Conservation (phyloP, 2,329 filamentous ascomycete genomes). For the Aurifilum marmelostoma region DNA sequence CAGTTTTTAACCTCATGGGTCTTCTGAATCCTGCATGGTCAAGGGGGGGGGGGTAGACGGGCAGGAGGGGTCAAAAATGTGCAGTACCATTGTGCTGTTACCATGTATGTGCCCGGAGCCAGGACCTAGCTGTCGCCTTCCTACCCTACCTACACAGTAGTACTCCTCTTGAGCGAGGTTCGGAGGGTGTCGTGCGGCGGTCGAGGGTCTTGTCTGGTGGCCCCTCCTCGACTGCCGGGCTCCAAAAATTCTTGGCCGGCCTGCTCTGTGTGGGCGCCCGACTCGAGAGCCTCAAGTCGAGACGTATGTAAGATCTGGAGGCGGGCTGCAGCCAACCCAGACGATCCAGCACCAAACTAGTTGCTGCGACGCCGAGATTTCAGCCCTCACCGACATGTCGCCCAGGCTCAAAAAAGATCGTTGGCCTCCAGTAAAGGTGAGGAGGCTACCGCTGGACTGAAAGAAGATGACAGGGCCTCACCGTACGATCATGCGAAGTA, state of each 20-base stretch:
- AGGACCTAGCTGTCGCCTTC: slow-evolving; percentile 18
- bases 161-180: slow-evolving; percentile 22
- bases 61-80: not conserved
- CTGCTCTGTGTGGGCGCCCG: not conserved
- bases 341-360: slow-evolving; percentile 17
- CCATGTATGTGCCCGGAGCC: not conserved
- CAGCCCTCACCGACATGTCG: slow-evolving; percentile 18
- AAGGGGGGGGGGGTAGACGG: not conserved
- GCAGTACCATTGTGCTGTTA: no score
- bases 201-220: slow-evolving; percentile 17
- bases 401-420: slow-evolving; percentile 1
- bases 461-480: slow-evolving; percentile 27
- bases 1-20: slow-evolving; percentile 30
- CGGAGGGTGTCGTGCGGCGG: slow-evolving; percentile 24
- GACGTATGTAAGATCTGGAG: slow-evolving; percentile 23
- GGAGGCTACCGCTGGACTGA: slow-evolving; percentile 8
- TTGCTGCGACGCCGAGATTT: not conserved
- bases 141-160: no score
- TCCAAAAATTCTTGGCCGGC: slow-evolving; percentile 18
- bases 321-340: slow-evolving; percentile 15
- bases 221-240: slow-evolving; percentile 25
- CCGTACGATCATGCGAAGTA: slow-evolving; percentile 22
- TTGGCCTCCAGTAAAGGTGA: slow-evolving; percentile 8
- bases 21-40: slow-evolving; percentile 17
- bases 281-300: slow-evolving; percentile 21